These are phyloP conservation scores for Calamus simplicifolius DNA, from an alignment of 176 grass and related monocot species.

Conservation along the genomic window DNA sequence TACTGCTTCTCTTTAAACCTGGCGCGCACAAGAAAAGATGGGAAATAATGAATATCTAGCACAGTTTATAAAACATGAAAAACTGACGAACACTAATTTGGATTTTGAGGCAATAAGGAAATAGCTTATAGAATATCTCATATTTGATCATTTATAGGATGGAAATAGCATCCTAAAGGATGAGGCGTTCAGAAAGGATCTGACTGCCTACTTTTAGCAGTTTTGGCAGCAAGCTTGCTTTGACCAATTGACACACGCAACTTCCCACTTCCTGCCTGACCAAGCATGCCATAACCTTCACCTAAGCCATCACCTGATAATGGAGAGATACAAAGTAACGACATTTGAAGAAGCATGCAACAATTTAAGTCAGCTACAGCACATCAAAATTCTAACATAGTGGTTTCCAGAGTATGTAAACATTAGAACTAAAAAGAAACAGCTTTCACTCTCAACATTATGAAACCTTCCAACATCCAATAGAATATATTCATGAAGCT, in stretches of 20 bases:
- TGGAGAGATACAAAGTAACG: slow-evolving; percentile 9
- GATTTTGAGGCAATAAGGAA: no score
- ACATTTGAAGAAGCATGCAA: neutral
- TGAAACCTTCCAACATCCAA: no score
- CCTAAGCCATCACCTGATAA: slow-evolving; percentile 78
- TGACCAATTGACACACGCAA: slow-evolving; percentile 67
- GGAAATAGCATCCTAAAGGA: slow-evolving; percentile 2
- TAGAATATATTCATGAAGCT: no score
- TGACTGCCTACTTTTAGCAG: slow-evolving; percentile 56
- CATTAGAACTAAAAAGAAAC: no score
- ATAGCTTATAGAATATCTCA: no score
- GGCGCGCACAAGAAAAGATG: slow-evolving; percentile 5
- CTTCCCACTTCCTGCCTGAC: slow-evolving; percentile 81
- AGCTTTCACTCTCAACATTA: no score
- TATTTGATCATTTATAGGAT: neutral
- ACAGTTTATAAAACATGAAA: no score
- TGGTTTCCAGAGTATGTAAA: no score
- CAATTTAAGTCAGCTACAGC: no score
- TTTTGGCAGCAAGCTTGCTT: slow-evolving; percentile 45
- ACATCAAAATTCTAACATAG: no score
- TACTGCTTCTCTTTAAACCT: slow-evolving; percentile 91
- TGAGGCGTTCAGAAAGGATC: slow-evolving; percentile 2
- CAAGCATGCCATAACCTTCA: slow-evolving; percentile 88
- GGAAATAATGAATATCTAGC: no score
- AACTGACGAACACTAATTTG: no score